A percentile compares a stretch with the other conserved stretches of the same genome.
These are phyloP conservation scores for Marasmius oreades DNA, from an alignment of 1,284 basidiomycete genomes.

Conservation along the genomic window DNA sequence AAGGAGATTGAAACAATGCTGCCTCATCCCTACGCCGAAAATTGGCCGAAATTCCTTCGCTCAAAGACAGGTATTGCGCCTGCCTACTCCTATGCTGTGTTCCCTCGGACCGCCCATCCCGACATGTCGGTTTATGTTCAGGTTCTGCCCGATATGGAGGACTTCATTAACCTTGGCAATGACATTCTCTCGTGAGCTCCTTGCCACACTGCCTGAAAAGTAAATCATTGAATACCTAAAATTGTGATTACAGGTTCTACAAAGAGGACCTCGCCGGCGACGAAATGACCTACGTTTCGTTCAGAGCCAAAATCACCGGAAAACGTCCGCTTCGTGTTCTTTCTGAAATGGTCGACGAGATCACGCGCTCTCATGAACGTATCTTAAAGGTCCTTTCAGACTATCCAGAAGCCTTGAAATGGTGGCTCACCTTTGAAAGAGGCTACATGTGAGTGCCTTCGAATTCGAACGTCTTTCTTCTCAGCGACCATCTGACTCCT, in stretches of 20 bases:
- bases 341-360: constrained; percentile 10
- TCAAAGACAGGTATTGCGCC: constrained; percentile 7
- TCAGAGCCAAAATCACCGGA: constrained; percentile 1
- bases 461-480: not conserved
- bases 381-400: not conserved
- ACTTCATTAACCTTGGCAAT: constrained; percentile 3
- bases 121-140: constrained; percentile 7
- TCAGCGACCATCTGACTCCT: not conserved
- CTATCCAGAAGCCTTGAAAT: not conserved
- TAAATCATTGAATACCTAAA: too few species aligned
- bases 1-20: not conserved
- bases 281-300: constrained; percentile 2
- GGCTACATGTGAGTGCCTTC: not conserved
- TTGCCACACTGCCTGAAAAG: not conserved
- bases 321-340: constrained; percentile 4
- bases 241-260: constrained; percentile 7
- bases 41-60: constrained; percentile 9
- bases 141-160: constrained; percentile 8
- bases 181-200: constrained; percentile 11
- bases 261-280: constrained; percentile 11
- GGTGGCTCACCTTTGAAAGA: not conserved
- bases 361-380: not conserved
- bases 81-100: constrained; percentile 1
- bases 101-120: constrained; percentile 1
- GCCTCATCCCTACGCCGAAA: not conserved